Percentiles rank a stretch among this genome's conserved stretches.
phyloP scores from a whole-genome alignment of 2,329 filamentous ascomycete genomes.

The Hymenoscyphus scutula region DNA sequence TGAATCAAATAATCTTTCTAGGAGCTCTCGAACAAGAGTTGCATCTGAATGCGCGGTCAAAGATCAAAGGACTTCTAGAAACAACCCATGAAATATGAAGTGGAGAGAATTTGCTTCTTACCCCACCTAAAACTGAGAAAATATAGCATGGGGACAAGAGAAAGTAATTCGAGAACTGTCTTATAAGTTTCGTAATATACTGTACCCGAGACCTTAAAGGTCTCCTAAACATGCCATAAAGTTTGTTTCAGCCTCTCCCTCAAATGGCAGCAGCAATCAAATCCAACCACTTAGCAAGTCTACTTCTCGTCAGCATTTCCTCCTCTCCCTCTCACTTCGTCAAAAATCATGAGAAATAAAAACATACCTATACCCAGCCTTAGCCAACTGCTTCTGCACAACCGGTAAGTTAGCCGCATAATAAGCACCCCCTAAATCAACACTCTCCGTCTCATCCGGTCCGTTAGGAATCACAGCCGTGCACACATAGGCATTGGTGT shows the following conservation, averaged over 20 bases:
- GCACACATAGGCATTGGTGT: conserved; percentile 62
- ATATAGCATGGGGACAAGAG: no score
- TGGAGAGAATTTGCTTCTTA: no score
- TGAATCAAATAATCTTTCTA: no score
- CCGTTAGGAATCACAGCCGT: conserved; percentile 61
- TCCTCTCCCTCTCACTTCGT: neutral
- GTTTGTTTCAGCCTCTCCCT: no score
- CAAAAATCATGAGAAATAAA: neutral
- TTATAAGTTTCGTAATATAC: neutral
- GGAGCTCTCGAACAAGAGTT: no score
- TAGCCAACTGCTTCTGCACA: conserved; percentile 64
- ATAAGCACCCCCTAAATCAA: conserved; percentile 62
- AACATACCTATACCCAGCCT: conserved; percentile 58
- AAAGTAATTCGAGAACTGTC: no score
- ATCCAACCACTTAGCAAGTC: conserved; percentile 65
- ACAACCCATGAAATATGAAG: no score
- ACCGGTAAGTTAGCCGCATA: conserved; percentile 60
- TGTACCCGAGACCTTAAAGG: neutral
- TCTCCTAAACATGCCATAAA: no score
- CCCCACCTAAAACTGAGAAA: no score
- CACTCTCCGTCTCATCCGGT: conserved; percentile 49
- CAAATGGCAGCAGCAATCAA: conserved; percentile 45
- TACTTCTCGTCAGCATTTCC: neutral
- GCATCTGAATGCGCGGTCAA: no score
- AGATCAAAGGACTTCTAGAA: no score